Conservation (phyloP, 73 alveolate genomes). For the Effrenium voratum region DNA sequence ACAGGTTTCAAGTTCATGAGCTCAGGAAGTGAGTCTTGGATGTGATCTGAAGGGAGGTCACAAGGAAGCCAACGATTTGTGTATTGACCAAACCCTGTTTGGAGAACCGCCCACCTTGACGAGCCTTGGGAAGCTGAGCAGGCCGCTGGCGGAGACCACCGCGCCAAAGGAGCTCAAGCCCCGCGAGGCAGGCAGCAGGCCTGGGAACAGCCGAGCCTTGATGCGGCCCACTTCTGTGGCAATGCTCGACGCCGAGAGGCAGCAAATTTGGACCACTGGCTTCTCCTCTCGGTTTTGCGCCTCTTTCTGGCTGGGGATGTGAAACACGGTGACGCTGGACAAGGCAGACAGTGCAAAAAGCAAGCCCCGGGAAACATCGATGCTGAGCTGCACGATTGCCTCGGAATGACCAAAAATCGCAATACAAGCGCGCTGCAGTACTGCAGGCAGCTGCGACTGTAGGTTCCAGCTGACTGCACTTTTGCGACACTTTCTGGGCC, state of each 20-base stretch:
- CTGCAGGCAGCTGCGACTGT: conserved; percentile 81
- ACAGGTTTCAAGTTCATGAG: too few species aligned
- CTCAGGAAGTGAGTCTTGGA: too few species aligned
- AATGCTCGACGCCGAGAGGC: conserved; percentile 31
- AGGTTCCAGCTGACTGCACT: conserved; percentile 61
- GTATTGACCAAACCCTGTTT: too few species aligned
- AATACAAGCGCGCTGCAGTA: conserved; percentile 45
- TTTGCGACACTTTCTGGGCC: conserved; percentile 74
- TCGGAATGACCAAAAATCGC: conserved; percentile 66
- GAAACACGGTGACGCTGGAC: conserved; percentile 60
- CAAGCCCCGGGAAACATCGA: conserved; percentile 49
- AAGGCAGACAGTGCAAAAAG: conserved; percentile 62
- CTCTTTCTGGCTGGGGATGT: conserved; percentile 49
- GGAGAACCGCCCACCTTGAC: conserved; percentile 46
- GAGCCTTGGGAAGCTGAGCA: conserved; percentile 46
- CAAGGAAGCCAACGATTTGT: too few species aligned
- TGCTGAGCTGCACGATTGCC: conserved; percentile 49
- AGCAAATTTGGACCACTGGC: conserved; percentile 61
- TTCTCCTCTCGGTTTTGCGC: conserved; percentile 61
- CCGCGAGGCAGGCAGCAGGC: conserved; percentile 51
- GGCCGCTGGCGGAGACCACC: conserved; percentile 31
- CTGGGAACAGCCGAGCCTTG: conserved; percentile 79
- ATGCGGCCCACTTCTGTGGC: conserved; percentile 81
- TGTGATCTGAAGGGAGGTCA: too few species aligned
- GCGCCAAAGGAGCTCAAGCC: conserved; percentile 65